Conservation (phyloP, 2,329 filamentous ascomycete genomes). For the Exophiala spinifera region DNA sequence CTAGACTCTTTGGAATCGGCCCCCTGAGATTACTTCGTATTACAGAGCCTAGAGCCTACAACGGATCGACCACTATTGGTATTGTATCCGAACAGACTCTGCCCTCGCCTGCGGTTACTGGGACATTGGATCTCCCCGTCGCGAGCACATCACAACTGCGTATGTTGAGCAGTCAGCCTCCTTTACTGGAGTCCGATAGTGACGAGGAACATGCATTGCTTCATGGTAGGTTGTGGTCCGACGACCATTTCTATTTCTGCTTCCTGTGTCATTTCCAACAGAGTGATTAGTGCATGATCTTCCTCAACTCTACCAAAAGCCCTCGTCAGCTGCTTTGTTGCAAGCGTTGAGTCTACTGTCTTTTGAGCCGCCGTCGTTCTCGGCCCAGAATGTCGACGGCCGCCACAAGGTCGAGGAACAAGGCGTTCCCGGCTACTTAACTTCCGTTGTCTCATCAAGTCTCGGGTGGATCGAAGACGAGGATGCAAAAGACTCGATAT, state of each 20-base stretch:
- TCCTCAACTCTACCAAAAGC: slow-evolving; percentile 78
- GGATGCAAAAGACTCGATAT: slow-evolving; percentile 48
- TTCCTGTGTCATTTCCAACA: slow-evolving; percentile 14
- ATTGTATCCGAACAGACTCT: too few species aligned
- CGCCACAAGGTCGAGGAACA: slow-evolving; percentile 36
- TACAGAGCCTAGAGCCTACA: too few species aligned
- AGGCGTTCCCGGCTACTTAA: slow-evolving; percentile 46
- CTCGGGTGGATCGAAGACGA: slow-evolving; percentile 47
- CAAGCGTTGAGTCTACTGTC: slow-evolving; percentile 64
- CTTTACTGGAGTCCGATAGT: not conserved
- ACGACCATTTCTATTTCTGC: not conserved
- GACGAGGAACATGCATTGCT: slow-evolving; percentile 3
- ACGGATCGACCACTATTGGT: too few species aligned
- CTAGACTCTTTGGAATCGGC: not conserved
- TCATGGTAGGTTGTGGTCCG: slow-evolving; percentile 18
- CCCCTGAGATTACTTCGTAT: not conserved
- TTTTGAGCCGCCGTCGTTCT: slow-evolving; percentile 57
- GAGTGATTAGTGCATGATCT: slow-evolving; percentile 59
- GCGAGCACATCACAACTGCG: not conserved
- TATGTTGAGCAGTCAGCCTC: not conserved
- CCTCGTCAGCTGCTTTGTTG: slow-evolving; percentile 62
- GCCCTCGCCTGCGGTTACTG: too few species aligned
- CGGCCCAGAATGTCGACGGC: slow-evolving; percentile 29
- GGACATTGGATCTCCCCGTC: not conserved
- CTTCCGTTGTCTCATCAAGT: slow-evolving; percentile 45